A percentile compares a stretch with the other conserved stretches of the same genome.
phyloP scores from a whole-genome alignment of 495 filamentous ascomycete species.

The Parathielavia appendiculata region DNA sequence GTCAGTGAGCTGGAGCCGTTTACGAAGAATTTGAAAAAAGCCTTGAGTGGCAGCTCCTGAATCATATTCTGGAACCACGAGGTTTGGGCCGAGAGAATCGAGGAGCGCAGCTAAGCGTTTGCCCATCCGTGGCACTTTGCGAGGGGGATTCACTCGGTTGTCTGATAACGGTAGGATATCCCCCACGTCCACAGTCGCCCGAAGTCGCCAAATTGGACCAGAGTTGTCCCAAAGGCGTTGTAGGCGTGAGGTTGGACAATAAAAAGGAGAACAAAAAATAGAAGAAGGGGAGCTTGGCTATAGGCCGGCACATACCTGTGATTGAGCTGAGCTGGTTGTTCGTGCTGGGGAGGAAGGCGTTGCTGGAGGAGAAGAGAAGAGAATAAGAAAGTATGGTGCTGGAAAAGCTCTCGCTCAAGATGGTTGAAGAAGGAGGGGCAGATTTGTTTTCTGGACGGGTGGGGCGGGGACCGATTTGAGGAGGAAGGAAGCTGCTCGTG shows the following conservation, averaged over 20 bases:
- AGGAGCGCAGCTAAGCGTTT: not conserved
- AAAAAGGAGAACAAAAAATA: not conserved
- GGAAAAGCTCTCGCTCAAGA: slow-evolving; percentile 22
- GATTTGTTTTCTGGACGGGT: slow-evolving; percentile 30
- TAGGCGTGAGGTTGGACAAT: not conserved
- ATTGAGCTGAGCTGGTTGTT: slow-evolving; percentile 12
- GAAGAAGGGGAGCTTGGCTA: not conserved
- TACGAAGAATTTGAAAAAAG: not conserved
- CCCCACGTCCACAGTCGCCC: slow-evolving; percentile 22
- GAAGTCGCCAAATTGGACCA: not conserved
- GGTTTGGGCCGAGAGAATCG: not conserved
- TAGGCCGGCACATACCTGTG: slow-evolving; percentile 12
- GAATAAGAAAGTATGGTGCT: slow-evolving; percentile 8
- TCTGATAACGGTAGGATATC: slow-evolving; percentile 18
- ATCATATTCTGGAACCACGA: too few relatives aligned
- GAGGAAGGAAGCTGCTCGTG: slow-evolving; percentile 11
- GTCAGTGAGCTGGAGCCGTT: slow-evolving; percentile 17
- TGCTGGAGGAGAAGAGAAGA: slow-evolving; percentile 10
- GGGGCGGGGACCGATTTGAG: slow-evolving; percentile 9
- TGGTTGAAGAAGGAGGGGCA: slow-evolving; percentile 27
- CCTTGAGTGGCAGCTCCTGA: not conserved
- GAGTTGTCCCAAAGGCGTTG: not conserved
- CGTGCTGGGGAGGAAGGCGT: slow-evolving; percentile 3
- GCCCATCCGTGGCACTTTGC: not conserved
- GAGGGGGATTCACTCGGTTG: slow-evolving; percentile 28